Evolutionary conservation across 345 rosid species (phyloP).

Genomic region (Salix brachista): DNA sequence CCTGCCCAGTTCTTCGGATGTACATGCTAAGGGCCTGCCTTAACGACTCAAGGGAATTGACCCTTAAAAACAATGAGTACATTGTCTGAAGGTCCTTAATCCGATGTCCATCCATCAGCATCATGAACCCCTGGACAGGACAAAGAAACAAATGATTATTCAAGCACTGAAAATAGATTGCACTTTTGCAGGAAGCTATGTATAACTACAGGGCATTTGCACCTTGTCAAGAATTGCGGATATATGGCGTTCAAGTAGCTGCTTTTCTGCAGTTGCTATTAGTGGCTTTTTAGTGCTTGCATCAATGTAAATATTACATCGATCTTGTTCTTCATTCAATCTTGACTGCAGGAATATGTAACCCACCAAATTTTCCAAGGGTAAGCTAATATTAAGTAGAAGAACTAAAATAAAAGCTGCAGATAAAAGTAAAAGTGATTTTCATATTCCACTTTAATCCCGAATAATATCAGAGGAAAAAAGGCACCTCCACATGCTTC

Average conservation of each 20-base stretch:
- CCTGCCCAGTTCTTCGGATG: slow-evolving; percentile 78
- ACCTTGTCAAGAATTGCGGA: slow-evolving; percentile 91
- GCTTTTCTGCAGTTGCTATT: slow-evolving; percentile 76
- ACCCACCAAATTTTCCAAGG: slow-evolving; percentile 5
- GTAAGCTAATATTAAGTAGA: neutral
- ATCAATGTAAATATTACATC: slow-evolving; percentile 87
- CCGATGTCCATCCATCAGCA: slow-evolving; percentile 92
- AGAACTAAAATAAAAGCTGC: neutral
- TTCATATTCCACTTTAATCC: neutral
- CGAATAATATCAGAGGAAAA: neutral
- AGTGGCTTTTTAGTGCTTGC: slow-evolving; percentile 78
- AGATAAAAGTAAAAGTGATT: neutral
- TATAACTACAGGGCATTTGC: slow-evolving; percentile 4
- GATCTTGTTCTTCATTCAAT: slow-evolving; percentile 93
- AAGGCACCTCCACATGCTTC: slow-evolving; percentile 91
- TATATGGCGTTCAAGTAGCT: slow-evolving; percentile 89
- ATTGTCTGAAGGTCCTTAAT: slow-evolving; percentile 82
- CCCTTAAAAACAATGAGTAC: slow-evolving; percentile 75
- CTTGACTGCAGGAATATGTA: slow-evolving; percentile 53
- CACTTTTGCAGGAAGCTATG: neutral
- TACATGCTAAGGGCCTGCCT: slow-evolving; percentile 79
- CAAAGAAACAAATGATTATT: slow-evolving; percentile 11
- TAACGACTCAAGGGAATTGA: slow-evolving; percentile 75
- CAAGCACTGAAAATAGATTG: neutral
- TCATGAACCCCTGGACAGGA: slow-evolving; percentile 68